Percentiles rank a stretch among this genome's conserved stretches.
Evolutionary conservation across 2,329 filamentous ascomycete species (phyloP).

Genomic region (Colletotrichum sp.): DNA sequence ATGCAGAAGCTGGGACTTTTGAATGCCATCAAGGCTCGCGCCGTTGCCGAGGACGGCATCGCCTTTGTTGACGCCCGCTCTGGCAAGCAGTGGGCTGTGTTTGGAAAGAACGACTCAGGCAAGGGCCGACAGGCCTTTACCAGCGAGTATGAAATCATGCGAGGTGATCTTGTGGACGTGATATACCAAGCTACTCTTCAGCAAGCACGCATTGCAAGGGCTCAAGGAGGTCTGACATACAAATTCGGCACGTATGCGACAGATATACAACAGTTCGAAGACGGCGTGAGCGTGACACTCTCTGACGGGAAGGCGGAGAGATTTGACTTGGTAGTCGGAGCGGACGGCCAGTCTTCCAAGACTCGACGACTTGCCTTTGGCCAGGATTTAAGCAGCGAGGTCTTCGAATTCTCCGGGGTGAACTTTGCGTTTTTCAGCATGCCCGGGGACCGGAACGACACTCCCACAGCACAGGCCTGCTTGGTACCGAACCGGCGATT

Average conservation of each 20-base stretch:
- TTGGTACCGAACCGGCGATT: constrained; percentile 35
- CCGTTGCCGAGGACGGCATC: constrained; percentile 53
- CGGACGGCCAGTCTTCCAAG: constrained; percentile 58
- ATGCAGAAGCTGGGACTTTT: constrained; percentile 44
- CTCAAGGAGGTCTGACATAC: constrained; percentile 24
- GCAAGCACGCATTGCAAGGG: background rate
- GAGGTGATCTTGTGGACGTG: constrained; percentile 53
- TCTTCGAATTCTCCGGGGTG: constrained; percentile 22
- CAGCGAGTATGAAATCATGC: constrained; percentile 59
- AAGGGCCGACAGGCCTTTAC: constrained; percentile 42
- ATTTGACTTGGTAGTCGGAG: constrained; percentile 59
- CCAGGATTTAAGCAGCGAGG: constrained; percentile 23
- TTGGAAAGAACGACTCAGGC: constrained; percentile 41
- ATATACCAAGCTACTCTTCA: constrained; percentile 39
- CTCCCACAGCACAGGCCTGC: constrained; percentile 36
- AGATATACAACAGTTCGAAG: constrained; percentile 24
- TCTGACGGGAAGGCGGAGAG: constrained; percentile 44
- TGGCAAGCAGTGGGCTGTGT: constrained; percentile 40
- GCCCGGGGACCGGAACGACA: constrained; percentile 30
- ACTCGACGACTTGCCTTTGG: constrained; percentile 44
- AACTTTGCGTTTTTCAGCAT: constrained; percentile 32
- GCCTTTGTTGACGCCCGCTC: constrained; percentile 45
- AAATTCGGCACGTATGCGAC: constrained; percentile 33
- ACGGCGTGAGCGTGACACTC: constrained; percentile 34
- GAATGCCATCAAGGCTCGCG: constrained; percentile 34